Percentiles rank a stretch among this genome's conserved stretches.
phyloP scores from a whole-genome alignment of 2,329 filamentous ascomycete species.

The Talaromyces sp. region DNA sequence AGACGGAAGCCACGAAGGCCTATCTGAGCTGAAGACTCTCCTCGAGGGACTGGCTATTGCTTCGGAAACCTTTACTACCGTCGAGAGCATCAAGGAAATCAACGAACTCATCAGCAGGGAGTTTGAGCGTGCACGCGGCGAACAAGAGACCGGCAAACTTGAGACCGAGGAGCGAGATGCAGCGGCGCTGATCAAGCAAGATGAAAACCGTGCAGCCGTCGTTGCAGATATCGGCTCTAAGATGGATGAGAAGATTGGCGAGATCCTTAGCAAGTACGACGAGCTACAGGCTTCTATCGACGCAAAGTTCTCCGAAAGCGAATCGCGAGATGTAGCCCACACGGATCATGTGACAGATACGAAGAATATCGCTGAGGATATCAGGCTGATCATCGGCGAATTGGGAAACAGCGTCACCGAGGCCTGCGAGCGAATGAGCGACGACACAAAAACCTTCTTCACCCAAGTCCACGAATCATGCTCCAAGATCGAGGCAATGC shows the following conservation, averaged over 20 bases:
- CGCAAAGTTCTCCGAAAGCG: slow-evolving; percentile 65
- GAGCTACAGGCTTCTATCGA: slow-evolving; percentile 71
- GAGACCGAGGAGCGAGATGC: slow-evolving; percentile 62
- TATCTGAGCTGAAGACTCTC: slow-evolving; percentile 52
- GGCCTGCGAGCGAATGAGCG: slow-evolving; percentile 77
- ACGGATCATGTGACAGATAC: slow-evolving; percentile 68
- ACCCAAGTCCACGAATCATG: slow-evolving; percentile 74
- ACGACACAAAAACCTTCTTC: slow-evolving; percentile 83
- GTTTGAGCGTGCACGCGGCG: slow-evolving; percentile 77
- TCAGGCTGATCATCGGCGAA: slow-evolving; percentile 79
- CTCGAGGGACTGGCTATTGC: slow-evolving; percentile 64
- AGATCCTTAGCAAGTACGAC: slow-evolving; percentile 81
- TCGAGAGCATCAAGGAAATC: slow-evolving; percentile 63
- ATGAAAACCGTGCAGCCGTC: slow-evolving; percentile 51
- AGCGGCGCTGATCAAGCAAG: slow-evolving; percentile 52
- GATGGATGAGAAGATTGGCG: slow-evolving; percentile 71
- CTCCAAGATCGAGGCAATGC: slow-evolving; percentile 65
- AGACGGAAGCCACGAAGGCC: slow-evolving; percentile 64
- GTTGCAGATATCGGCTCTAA: slow-evolving; percentile 50
- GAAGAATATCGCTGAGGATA: slow-evolving; percentile 77
- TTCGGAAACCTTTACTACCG: slow-evolving; percentile 40
- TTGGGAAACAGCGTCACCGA: slow-evolving; percentile 76
- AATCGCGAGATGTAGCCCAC: slow-evolving; percentile 66
- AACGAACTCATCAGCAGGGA: slow-evolving; percentile 72
- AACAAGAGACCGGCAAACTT: slow-evolving; percentile 74